Percentiles rank a stretch among this genome's conserved stretches.
Evolutionary conservation across 805 yeast genomes (phyloP).

Genomic region (Kodamaea lidongshanica): DNA sequence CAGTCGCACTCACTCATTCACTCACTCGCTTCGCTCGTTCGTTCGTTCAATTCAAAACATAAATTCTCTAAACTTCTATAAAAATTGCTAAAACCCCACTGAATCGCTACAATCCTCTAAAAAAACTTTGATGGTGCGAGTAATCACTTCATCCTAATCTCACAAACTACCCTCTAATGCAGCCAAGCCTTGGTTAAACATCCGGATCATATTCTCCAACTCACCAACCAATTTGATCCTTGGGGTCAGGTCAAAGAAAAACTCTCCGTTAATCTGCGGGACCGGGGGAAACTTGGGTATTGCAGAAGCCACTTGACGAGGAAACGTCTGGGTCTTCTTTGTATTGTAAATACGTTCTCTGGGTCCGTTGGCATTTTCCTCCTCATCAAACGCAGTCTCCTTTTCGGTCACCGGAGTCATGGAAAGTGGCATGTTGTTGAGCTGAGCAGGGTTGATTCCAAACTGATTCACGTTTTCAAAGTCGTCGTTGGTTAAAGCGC

Average conservation of each 20-base stretch:
- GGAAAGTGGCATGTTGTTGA: slow-evolving; percentile 48
- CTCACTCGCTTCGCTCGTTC: no score
- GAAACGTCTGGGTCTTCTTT: slow-evolving; percentile 3
- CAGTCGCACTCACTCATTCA: no score
- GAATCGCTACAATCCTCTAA: no score
- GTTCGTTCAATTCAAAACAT: no score
- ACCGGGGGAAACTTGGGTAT: slow-evolving; percentile 28
- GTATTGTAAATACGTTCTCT: neutral
- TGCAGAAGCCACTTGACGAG: neutral
- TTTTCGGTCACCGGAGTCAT: slow-evolving; percentile 80
- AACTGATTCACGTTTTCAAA: slow-evolving; percentile 55
- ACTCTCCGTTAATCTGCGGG: slow-evolving; percentile 31
- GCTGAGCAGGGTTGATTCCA: slow-evolving; percentile 53
- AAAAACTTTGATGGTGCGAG: no score
- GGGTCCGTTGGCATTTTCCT: slow-evolving; percentile 1
- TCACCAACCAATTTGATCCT: slow-evolving; percentile 30
- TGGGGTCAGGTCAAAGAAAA: slow-evolving; percentile 33
- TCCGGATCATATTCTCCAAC: slow-evolving; percentile 31
- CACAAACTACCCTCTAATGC: slow-evolving; percentile 25
- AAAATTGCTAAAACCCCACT: no score
- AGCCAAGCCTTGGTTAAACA: slow-evolving; percentile 37
- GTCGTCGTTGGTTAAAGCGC: slow-evolving; percentile 34
- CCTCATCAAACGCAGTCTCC: slow-evolving; percentile 15
- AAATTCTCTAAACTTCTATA: no score
- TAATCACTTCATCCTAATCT: slow-evolving; percentile 13